These are phyloP conservation scores for Metschnikowia hibisci DNA, from an alignment of 805 yeast species.

Conservation along the genomic window DNA sequence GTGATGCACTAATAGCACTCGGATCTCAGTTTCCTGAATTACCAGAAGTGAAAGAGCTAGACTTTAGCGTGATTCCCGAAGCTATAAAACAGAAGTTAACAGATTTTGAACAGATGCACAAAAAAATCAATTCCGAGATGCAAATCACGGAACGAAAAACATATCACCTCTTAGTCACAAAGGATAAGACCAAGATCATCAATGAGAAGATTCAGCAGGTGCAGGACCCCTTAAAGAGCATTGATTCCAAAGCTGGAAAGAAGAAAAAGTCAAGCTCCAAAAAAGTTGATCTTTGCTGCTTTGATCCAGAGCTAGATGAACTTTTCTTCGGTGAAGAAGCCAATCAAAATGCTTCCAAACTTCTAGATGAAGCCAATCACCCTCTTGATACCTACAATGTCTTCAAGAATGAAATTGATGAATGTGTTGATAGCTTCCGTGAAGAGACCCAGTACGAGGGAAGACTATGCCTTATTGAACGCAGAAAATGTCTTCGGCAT, in stretches of 20 bases:
- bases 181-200: conserved; percentile 34
- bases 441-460: conserved; percentile 7
- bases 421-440: conserved; percentile 13
- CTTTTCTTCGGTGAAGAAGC: background rate
- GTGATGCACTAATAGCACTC: conserved; percentile 22
- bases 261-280: conserved; percentile 22
- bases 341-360: background rate
- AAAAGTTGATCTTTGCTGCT: conserved; percentile 53
- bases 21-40: conserved; percentile 43
- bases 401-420: conserved; percentile 16
- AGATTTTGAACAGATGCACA: conserved; percentile 7
- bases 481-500: conserved; percentile 54
- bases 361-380: background rate
- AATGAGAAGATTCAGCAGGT: conserved; percentile 31
- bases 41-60: conserved; percentile 27
- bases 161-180: conserved; percentile 25
- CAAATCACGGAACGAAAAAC: conserved; percentile 16
- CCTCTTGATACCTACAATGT: conserved; percentile 8
- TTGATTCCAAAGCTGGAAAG: conserved; percentile 17
- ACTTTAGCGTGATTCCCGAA: conserved; percentile 16
- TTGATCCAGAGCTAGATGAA: conserved; percentile 29
- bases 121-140: conserved; percentile 17
- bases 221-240: conserved; percentile 11
- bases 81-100: conserved; percentile 18
- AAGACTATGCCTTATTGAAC: conserved; percentile 48